phyloP scores from a whole-genome alignment of 106 monocot genomes.

The Dendrobium nobile region DNA sequence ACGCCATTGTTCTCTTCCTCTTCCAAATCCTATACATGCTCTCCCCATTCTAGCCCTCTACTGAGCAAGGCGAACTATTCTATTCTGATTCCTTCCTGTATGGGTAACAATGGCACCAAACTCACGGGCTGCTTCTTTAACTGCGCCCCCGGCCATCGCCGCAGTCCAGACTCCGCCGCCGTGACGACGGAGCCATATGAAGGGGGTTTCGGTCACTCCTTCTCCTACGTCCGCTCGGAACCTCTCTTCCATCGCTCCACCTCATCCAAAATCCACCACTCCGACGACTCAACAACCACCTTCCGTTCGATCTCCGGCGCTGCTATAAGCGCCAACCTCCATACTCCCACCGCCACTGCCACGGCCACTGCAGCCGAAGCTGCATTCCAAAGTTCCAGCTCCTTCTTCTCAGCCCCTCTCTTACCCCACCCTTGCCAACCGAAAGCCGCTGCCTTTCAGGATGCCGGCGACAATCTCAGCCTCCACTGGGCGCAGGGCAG shows the following conservation, averaged over 20 bases:
- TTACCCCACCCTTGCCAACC: not conserved
- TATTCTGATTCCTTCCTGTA: not conserved
- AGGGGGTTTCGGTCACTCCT: slow-evolving; percentile 69
- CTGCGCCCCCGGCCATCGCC: slow-evolving; percentile 5
- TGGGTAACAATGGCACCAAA: slow-evolving; percentile 56
- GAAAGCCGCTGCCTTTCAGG: not conserved
- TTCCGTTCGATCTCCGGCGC: slow-evolving; percentile 68
- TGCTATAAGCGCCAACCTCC: slow-evolving; percentile 61
- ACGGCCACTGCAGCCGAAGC: slow-evolving; percentile 21
- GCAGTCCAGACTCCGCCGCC: slow-evolving; percentile 17
- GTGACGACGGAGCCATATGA: slow-evolving; percentile 21
- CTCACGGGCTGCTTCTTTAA: slow-evolving; percentile 27
- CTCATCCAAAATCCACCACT: slow-evolving; percentile 1
- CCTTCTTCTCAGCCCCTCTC: slow-evolving; percentile 64
- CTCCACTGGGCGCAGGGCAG: slow-evolving; percentile 58
- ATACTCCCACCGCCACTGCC: slow-evolving; percentile 49
- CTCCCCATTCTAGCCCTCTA: not conserved
- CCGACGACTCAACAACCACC: not conserved
- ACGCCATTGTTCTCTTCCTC: not conserved
- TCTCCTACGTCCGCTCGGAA: slow-evolving; percentile 45
- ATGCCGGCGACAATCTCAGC: too few relatives aligned
- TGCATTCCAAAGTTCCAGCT: slow-evolving; percentile 68
- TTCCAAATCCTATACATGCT: not conserved
- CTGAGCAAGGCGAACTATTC: too few relatives aligned
- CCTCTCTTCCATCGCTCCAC: not conserved